Evolutionary conservation across 257 asterid species (phyloP), one percentile per base, ranked within the genome.

Genomic region (Solanum bulbocastanum): DNA sequence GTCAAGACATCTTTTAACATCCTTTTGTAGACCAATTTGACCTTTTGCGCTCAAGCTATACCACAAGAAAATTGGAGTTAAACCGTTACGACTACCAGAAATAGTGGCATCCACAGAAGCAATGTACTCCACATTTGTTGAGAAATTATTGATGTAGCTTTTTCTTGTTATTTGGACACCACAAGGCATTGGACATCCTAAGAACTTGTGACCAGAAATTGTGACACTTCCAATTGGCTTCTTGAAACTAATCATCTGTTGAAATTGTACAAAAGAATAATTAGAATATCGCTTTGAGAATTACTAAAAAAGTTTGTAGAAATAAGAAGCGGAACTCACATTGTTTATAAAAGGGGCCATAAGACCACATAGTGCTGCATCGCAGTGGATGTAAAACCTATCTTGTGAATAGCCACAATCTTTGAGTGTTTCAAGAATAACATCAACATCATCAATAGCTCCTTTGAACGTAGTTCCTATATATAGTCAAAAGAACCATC

Each of bases 381-480:
- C 92, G 40, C 91, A 90, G 5, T 88, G 92, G 16, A 91, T 89
- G 46, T 89, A 91, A 75, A 89, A 89, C 33, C 66, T 52, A 40
- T 89, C 90, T 1, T 91, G 76, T 33, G 91, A 66, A 46, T 84
- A 91, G 5, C 90, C 92, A 42, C 83, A 79, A 39, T 89, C 88
- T 62, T 87, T 83, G 5, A 89, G 89, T 25, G 87, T 89, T 49
- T 86, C 23, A 20, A 90, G 68, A 20, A 90, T 76, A 69, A 90
- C 22, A 87, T 92, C 94, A 85, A 92, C 84, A 22, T 92, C 74
- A 83, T 92, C 94, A 13, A 90, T 1, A 16, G 88, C 93, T 42
- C 93, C 93, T 86, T 91, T 91, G 52, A 90, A 90, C 3, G 93
- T 90, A n/a, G 93, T 91, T 78, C 93, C 92, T 91, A 42, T 6